Evolutionary conservation across 495 filamentous ascomycete genomes (phyloP).

Genomic region (Hypoxylon rickii): DNA sequence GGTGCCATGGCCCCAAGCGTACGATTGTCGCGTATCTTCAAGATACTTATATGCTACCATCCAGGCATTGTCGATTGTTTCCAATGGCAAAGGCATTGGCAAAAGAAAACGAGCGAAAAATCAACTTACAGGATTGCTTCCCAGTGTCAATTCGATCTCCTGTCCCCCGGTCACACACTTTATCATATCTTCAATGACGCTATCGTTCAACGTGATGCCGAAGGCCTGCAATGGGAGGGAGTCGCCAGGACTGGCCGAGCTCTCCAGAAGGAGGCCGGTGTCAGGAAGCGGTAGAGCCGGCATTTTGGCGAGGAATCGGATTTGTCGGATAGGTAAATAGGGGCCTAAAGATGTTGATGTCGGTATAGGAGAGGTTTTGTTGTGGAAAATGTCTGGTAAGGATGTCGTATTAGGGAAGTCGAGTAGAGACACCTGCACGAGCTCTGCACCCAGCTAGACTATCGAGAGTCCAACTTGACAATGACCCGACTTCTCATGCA

Average conservation of each 20-base stretch:
- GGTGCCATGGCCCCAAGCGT: not conserved
- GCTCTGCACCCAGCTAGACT: constrained; percentile 42
- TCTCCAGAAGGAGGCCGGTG: constrained; percentile 50
- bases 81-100: constrained; percentile 14
- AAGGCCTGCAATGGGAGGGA: constrained; percentile 56
- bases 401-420: constrained; percentile 18
- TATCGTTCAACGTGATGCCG: constrained; percentile 67
- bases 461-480: constrained; percentile 41
- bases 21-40: not conserved
- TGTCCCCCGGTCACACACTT: constrained; percentile 66
- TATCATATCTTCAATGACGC: constrained; percentile 71
- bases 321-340: constrained; percentile 2
- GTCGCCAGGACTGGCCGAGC: constrained; percentile 41
- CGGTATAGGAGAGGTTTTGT: constrained; percentile 1
- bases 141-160: constrained; percentile 62
- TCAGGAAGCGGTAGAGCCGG: constrained; percentile 48
- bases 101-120: constrained; percentile 17
- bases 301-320: constrained; percentile 26
- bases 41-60: not conserved
- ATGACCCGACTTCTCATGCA: constrained; percentile 41
- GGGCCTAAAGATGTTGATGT: constrained; percentile 6
- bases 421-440: constrained; percentile 37
- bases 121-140: constrained; percentile 59
- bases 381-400: not conserved
- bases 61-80: constrained; percentile 23